Evolutionary conservation across 202 grass and related monocot genomes (phyloP).

Genomic region (Schoenoplectus tabernaemontani): DNA sequence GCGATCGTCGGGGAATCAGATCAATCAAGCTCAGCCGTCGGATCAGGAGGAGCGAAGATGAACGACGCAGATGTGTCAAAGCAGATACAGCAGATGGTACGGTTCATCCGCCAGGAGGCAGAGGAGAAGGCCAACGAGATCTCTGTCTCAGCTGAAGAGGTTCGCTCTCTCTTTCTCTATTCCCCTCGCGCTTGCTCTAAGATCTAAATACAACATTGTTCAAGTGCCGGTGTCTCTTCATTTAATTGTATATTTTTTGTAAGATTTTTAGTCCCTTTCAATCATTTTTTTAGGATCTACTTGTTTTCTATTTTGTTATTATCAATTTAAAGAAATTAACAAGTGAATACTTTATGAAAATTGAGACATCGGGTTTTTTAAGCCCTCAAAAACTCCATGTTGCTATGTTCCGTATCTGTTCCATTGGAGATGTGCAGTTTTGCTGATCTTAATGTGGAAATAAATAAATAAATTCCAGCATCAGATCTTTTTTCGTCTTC

Average conservation of each 20-base stretch:
- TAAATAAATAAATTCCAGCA: no score
- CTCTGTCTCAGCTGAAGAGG: conserved; percentile 94
- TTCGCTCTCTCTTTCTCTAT: neutral
- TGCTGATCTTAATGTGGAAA: no score
- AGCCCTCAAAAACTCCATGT: no score
- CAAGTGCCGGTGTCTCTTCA: no score
- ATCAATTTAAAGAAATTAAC: neutral
- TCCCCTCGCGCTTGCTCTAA: neutral
- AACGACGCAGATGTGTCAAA: conserved; percentile 91
- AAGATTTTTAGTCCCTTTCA: neutral
- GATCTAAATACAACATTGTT: neutral
- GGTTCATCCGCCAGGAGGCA: conserved; percentile 98
- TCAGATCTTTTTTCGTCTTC: neutral
- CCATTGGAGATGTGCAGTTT: no score
- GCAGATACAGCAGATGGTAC: conserved; percentile 99
- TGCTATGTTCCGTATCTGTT: no score
- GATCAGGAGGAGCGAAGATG: conserved; percentile 55
- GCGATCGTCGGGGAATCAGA: conserved; percentile 32
- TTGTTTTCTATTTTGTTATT: neutral
- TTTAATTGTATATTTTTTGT: neutral
- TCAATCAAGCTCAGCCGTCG: conserved; percentile 24
- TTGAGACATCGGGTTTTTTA: neutral
- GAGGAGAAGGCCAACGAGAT: conserved; percentile 99
- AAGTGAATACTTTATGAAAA: neutral
- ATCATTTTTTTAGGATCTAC: neutral